Base-by-base conservation (phyloP, 257 asterid species). In the Asclepias syriaca region DNA sequence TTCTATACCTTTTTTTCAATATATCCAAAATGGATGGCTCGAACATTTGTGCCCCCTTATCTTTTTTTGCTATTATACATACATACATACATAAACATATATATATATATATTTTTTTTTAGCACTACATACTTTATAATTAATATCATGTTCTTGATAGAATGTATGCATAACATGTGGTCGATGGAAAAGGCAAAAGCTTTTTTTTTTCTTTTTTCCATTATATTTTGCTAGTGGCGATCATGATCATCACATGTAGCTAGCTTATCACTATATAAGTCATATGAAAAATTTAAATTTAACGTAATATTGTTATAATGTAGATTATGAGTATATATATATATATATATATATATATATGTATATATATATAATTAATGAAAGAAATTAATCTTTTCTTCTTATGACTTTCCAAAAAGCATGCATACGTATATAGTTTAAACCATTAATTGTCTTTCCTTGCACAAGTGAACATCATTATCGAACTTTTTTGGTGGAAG, bases 161-260 rank as follows among this genome's bases (percentile, higher is more conserved):
- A 46, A 19, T 59, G n/a, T n/a, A 50, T 63, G 70, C 63, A 34
- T 19, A 7, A 34, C 70, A 34, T 63, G 70, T 72, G 63, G 70
- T 59, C 32, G 67, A 61, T 72, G 19, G 49, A 16, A 45, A 32
- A 6, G 6, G 48, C 10, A 43, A 43, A 43, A 43, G 10, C 10
- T 1, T 40, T 40, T 40, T n/a, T 43, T 43, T 6, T 43, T 43
- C 0, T 0, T 3, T 9, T 61, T 60, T 18, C 9, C 49, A 63
- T 63, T 63, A 16, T 14, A 16, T 14, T 34, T 37, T 63, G 3
- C 0, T 63, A 22, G 49, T 32, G 48, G 12, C 11, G 48, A 43
- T 63, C 27, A 63, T 43, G 10, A 18, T 43, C 22, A 34, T 21
- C 66, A 70, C 48, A 43, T 43, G 48, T 54, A 50, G 40, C 74